phyloP scores from a whole-genome alignment of 495 filamentous ascomycete genomes.

The Aspergillus nanangensis region DNA sequence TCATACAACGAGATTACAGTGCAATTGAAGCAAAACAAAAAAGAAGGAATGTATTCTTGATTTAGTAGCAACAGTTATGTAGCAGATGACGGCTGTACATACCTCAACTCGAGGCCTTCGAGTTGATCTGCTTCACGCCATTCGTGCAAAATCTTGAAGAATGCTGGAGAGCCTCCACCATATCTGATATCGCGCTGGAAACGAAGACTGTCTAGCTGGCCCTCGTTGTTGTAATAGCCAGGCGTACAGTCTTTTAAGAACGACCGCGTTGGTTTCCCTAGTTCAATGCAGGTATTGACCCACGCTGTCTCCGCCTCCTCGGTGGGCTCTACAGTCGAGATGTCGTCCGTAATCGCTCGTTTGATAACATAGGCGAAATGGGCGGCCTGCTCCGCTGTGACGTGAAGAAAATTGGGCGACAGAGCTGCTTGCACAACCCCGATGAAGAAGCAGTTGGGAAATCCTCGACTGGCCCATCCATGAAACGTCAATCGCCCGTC shows the following conservation, averaged over 20 bases:
- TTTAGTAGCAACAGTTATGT: too few relatives aligned
- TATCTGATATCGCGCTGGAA: not conserved
- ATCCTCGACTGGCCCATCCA: constrained; percentile 38
- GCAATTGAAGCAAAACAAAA: too few relatives aligned
- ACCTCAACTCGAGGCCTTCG: too few relatives aligned
- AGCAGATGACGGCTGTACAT: too few relatives aligned
- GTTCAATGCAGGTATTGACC: not conserved
- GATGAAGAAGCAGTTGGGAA: constrained; percentile 51
- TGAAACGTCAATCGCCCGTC: constrained; percentile 41
- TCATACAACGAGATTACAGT: too few relatives aligned
- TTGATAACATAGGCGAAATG: constrained; percentile 45
- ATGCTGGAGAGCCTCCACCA: not conserved
- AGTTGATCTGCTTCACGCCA: too few relatives aligned
- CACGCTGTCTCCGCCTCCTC: not conserved
- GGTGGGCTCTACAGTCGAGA: not conserved
- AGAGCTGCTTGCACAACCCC: constrained; percentile 31
- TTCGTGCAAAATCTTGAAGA: not conserved
- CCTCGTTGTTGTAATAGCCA: constrained; percentile 2
- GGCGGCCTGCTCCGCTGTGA: constrained; percentile 29
- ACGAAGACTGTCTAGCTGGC: not conserved
- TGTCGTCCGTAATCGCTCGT: not conserved
- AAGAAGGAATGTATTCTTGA: too few relatives aligned
- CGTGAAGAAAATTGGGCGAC: constrained; percentile 36
- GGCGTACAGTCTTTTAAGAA: not conserved
- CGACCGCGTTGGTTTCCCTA: constrained; percentile 8